These are phyloP conservation scores for Eremothecium cymbalariae DNA, from an alignment of 1,139 yeast species.

Conservation along the genomic window DNA sequence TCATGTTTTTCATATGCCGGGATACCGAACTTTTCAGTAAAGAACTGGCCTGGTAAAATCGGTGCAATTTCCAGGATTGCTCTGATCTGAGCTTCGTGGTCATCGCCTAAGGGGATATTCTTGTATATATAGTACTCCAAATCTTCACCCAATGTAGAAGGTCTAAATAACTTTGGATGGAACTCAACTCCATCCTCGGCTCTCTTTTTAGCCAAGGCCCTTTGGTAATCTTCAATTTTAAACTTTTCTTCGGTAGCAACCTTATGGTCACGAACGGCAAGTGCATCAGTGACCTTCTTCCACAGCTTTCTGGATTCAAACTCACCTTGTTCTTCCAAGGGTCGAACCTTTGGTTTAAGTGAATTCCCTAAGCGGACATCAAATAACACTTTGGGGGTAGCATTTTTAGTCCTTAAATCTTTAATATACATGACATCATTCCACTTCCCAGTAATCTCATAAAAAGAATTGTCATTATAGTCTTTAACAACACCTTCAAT, in stretches of 20 bases:
- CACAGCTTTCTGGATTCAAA: constrained; percentile 78
- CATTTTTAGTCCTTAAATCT: constrained; percentile 39
- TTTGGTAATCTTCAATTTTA: constrained; percentile 76
- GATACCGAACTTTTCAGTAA: constrained; percentile 53
- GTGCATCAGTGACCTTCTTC: constrained; percentile 72
- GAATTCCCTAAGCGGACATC: constrained; percentile 53
- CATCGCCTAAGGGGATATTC: constrained; percentile 39
- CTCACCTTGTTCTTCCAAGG: constrained; percentile 68
- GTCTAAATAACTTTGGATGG: constrained; percentile 67
- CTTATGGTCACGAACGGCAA: constrained; percentile 65
- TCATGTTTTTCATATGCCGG: constrained; percentile 56
- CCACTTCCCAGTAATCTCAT: constrained; percentile 83
- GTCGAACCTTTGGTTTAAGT: constrained; percentile 61
- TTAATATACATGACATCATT: constrained; percentile 74
- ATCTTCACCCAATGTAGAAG: constrained; percentile 34
- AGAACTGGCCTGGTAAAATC: constrained; percentile 66
- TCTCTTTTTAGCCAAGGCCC: constrained; percentile 64
- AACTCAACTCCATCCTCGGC: constrained; percentile 71
- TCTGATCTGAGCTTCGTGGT: constrained; percentile 37
- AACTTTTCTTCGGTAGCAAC: constrained; percentile 83
- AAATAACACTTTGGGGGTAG: constrained; percentile 43
- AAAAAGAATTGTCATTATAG: constrained; percentile 47
- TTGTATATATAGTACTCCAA: constrained; percentile 62
- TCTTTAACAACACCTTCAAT: constrained; percentile 67
- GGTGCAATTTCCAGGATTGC: constrained; percentile 60